A percentile compares a stretch with the other conserved stretches of the same genome.
These are phyloP conservation scores for Pseudonitzschia multistriata DNA, from an alignment of 108 stramenopile species.

Conservation along the genomic window DNA sequence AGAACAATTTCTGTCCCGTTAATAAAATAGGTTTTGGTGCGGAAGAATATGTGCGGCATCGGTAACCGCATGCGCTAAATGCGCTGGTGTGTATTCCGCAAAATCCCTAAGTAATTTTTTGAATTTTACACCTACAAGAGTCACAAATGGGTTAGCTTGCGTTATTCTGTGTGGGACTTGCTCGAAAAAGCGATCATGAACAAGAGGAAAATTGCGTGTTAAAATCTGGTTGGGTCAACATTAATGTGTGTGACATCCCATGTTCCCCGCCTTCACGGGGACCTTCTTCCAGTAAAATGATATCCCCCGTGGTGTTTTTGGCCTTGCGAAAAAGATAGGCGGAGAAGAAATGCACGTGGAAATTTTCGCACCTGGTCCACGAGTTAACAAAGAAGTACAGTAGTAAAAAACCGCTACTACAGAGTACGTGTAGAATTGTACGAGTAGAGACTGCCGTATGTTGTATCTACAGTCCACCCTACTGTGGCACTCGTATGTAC, in stretches of 20 bases:
- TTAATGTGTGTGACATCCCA: neutral
- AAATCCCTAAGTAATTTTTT: constrained; percentile 1
- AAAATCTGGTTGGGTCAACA: neutral
- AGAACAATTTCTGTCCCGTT: constrained; percentile 1
- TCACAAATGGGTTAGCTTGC: neutral
- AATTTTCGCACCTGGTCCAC: neutral
- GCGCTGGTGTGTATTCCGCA: neutral
- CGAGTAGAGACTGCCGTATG: too few relatives aligned
- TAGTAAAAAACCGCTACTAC: neutral
- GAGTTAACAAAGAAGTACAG: neutral
- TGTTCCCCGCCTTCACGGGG: neutral
- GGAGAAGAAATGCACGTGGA: constrained; percentile 7
- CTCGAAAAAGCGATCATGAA: neutral
- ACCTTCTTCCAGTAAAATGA: neutral
- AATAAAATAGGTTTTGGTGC: neutral
- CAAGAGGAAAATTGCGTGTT: neutral
- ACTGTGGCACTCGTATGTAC: neutral
- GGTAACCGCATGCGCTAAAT: neutral
- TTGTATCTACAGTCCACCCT: too few relatives aligned
- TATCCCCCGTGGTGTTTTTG: neutral
- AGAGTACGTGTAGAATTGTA: too few relatives aligned
- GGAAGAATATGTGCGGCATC: too few relatives aligned
- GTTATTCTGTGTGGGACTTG: neutral
- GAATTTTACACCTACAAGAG: neutral
- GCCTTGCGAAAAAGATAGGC: neutral